Evolutionary conservation across 2,329 filamentous ascomycete genomes (phyloP).

Genomic region (Cordyceps javanica): DNA sequence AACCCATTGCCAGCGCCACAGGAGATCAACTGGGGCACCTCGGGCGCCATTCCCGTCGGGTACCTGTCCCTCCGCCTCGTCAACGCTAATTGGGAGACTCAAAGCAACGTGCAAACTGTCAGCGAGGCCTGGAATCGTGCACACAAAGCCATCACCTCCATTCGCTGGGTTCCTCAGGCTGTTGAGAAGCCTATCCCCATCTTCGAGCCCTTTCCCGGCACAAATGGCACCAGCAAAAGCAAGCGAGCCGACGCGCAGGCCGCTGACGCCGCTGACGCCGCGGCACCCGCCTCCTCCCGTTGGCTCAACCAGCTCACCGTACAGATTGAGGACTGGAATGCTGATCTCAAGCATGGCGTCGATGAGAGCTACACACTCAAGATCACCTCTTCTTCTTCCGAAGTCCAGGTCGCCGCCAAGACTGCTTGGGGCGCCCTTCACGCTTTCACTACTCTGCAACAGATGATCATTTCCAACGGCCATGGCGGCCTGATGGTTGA

Average conservation of each 20-base stretch:
- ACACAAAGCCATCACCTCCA: conserved; percentile 37
- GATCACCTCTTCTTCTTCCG: conserved; percentile 31
- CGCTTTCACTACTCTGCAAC: conserved; percentile 51
- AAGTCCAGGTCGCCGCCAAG: conserved; percentile 39
- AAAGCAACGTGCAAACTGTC: conserved; percentile 25
- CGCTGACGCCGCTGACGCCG: background rate
- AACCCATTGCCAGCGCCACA: conserved; percentile 23
- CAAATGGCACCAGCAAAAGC: conserved; percentile 21
- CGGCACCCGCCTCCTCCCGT: background rate
- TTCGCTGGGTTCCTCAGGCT: conserved; percentile 49
- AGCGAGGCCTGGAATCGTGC: conserved; percentile 44
- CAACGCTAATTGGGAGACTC: conserved; percentile 15
- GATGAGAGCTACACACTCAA: conserved; percentile 50
- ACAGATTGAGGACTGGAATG: conserved; percentile 36
- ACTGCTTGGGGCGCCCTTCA: conserved; percentile 50
- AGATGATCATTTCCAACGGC: conserved; percentile 44
- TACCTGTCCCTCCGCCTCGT: conserved; percentile 13
- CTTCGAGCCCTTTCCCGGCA: conserved; percentile 45
- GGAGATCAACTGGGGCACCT: conserved; percentile 20
- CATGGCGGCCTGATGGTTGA: conserved; percentile 41
- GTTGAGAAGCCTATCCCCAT: conserved; percentile 43
- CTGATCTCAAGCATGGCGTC: conserved; percentile 47
- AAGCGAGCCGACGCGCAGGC: conserved; percentile 20
- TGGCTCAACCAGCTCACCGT: conserved; percentile 38
- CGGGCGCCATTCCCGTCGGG: conserved; percentile 18